phyloP scores from a whole-genome alignment of 2,329 filamentous ascomycete species.

The Cordyceps javanica region DNA sequence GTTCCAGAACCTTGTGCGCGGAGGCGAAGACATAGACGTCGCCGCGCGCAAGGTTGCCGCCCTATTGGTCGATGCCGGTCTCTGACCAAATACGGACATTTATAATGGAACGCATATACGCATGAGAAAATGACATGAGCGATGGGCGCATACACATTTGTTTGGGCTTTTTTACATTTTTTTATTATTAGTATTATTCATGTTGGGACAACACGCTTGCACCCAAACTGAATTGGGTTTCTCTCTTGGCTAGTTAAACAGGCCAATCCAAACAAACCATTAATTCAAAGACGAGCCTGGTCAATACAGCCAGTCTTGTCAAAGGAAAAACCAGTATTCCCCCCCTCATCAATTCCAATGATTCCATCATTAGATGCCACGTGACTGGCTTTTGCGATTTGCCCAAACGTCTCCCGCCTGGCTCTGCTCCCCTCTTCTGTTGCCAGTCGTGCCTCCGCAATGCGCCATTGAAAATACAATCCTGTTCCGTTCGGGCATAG shows the following conservation, averaged over 20 bases:
- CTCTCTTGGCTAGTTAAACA: not conserved
- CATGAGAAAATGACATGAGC: conserved; percentile 8
- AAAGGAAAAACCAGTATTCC: not conserved
- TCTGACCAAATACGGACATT: not conserved
- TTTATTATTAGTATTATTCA: not conserved
- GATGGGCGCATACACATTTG: conserved; percentile 12
- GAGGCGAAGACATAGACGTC: conserved; percentile 46
- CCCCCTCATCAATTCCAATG: not conserved
- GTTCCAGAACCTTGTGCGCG: conserved; percentile 53
- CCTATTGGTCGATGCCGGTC: conserved; percentile 36
- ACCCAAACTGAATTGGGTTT: not conserved
- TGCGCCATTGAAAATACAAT: not conserved
- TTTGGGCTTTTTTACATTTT: conserved; percentile 16
- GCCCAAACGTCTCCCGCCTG: not conserved
- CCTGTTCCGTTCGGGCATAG: too few relatives aligned
- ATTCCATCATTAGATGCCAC: not conserved
- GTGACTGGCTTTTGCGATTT: not conserved
- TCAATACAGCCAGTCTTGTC: not conserved
- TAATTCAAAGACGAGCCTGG: not conserved
- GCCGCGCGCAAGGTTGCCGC: conserved; percentile 56
- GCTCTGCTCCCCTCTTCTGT: not conserved
- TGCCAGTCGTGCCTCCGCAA: not conserved
- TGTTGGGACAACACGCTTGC: not conserved
- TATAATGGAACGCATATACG: not conserved
- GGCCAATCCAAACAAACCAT: not conserved